A percentile compares a stretch with the other conserved stretches of the same genome.
These are phyloP conservation scores for Trichoderma sp. DNA, from an alignment of 2,329 filamentous ascomycete genomes.

Conservation along the genomic window DNA sequence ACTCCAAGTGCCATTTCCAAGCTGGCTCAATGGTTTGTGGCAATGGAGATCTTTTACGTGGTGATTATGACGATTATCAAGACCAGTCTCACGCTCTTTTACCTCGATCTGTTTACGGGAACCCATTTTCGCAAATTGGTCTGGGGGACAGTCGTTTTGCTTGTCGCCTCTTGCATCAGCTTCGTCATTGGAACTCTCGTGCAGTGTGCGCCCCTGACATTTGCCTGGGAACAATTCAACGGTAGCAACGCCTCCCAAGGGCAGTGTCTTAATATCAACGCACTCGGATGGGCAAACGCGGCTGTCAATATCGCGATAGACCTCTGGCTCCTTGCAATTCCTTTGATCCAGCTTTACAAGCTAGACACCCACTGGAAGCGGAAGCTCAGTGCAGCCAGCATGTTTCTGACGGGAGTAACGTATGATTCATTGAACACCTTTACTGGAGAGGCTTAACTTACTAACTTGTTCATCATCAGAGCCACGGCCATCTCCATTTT, in stretches of 20 bases:
- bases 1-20: constrained; percentile 25
- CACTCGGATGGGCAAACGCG: constrained; percentile 46
- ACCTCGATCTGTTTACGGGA: constrained; percentile 45
- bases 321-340: constrained; percentile 46
- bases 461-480: constrained; percentile 26
- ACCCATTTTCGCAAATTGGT: constrained; percentile 36
- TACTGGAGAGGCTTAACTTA: not conserved
- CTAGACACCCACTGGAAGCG: constrained; percentile 44
- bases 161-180: constrained; percentile 33
- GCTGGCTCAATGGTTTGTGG: constrained; percentile 36
- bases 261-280: constrained; percentile 44
- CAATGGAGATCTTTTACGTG: constrained; percentile 44
- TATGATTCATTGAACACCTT: constrained; percentile 27
- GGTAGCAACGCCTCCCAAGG: constrained; percentile 41
- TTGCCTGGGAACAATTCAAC: constrained; percentile 47
- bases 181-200: constrained; percentile 41
- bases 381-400: constrained; percentile 45
- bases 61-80: constrained; percentile 43
- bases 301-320: constrained; percentile 46
- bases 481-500: constrained; percentile 38
- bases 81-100: constrained; percentile 46
- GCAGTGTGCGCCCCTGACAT: constrained; percentile 44
- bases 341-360: constrained; percentile 41
- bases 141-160: constrained; percentile 39
- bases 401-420: constrained; percentile 49